Evolutionary conservation across 225 moss, liverwort and hornwort genomes (phyloP), one percentile per base, ranked within the genome.

Genomic region (Marchantia polymorpha): DNA sequence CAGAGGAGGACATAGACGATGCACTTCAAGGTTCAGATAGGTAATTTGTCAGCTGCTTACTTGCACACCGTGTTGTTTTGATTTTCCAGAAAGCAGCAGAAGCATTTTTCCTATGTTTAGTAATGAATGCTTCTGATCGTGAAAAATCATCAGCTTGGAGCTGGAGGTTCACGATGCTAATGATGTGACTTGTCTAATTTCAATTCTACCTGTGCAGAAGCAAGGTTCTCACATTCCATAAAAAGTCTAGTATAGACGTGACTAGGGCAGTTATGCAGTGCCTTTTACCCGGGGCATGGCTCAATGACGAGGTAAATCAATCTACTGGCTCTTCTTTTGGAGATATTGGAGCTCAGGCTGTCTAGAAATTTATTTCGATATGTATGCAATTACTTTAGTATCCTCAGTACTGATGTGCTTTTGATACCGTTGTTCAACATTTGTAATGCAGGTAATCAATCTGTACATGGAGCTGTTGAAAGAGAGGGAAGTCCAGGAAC

Each of bases 391-490:
- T 20, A 8, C 17, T 20, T 69, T 69, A 39, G 5, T 39, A 10
- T 27, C 1, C 31, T 39, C 8, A 39, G 27, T 46, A 12, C 17
- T 39, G 7, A 39, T 48, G 1, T 7, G 14, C 48, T 69, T 19
- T 4, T 49, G 47, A 15, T 69, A 30, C 1, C 49, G 6, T 26
- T 49, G 17, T 71, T n/a, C 8, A 50, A 6, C 46, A 50, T 0
- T 17, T 11, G 71, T 71, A 15, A 3, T 68, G 78, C 88, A 96
- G 99, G 95, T 99, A 29, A 99, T 99, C 60, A 99, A 99, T 85
- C 85, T 99, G 49, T 99, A 99, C 78, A 95, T 99, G 99, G 93
- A 99, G 73, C 90, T 99, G 25, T 84, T 99, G 75, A 99, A 99
- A 87, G 99, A 99, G 81, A 89, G 99, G 75, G 95, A 99, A 77